Evolutionary conservation across 2,329 filamentous ascomycete genomes (phyloP).

Genomic region (Daldinia sp.): DNA sequence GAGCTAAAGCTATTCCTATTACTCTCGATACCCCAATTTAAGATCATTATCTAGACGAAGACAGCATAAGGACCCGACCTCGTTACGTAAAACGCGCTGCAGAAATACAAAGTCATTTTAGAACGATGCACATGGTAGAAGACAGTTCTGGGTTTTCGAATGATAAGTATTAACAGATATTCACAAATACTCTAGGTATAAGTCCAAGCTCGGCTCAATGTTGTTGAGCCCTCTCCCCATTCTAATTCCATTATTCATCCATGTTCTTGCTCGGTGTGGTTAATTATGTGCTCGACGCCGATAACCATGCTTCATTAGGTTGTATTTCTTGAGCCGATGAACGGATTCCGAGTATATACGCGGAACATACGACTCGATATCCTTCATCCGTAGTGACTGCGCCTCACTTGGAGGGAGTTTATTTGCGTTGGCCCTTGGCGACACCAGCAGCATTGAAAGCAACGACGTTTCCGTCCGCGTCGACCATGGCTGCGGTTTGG

Average conservation of each 20-base stretch:
- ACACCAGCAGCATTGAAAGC: slow-evolving; percentile 60
- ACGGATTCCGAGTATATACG: neutral
- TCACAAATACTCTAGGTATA: slow-evolving; percentile 45
- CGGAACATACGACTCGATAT: neutral
- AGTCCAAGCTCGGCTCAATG: slow-evolving; percentile 40
- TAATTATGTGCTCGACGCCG: slow-evolving; percentile 34
- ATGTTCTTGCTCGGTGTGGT: slow-evolving; percentile 20
- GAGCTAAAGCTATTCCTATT: neutral
- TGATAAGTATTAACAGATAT: slow-evolving; percentile 41
- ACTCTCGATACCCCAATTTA: neutral
- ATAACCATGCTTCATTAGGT: slow-evolving; percentile 21
- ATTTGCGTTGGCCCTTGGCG: slow-evolving; percentile 49
- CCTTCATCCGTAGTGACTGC: neutral
- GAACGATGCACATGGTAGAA: neutral
- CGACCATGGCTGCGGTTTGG: slow-evolving; percentile 61
- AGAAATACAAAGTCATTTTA: neutral
- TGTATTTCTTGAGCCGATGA: neutral
- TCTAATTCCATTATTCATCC: slow-evolving; percentile 25
- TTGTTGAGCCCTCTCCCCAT: slow-evolving; percentile 33
- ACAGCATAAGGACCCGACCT: neutral
- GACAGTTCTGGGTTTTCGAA: neutral
- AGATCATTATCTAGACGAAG: neutral
- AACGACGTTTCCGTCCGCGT: slow-evolving; percentile 59
- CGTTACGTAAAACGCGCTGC: neutral
- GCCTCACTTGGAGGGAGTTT: neutral